Conservation (phyloP, 2,329 filamentous ascomycete species). For the Xylaria sp. region DNA sequence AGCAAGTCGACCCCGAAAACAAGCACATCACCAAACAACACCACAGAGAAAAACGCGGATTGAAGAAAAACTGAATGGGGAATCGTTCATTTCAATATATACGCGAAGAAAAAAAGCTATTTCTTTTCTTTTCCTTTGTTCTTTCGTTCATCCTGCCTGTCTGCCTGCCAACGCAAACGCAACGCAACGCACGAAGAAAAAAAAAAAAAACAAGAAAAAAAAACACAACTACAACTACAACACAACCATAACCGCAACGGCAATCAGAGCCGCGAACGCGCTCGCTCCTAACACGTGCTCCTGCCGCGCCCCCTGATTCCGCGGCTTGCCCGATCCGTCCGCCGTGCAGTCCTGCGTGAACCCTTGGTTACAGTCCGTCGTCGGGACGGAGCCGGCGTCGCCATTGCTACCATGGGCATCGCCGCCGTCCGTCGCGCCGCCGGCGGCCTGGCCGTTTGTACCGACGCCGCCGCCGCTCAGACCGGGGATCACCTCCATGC, state of each 20-base stretch:
- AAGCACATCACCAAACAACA: too few relatives aligned
- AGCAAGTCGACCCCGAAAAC: too few relatives aligned
- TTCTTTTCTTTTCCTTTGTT: too few relatives aligned
- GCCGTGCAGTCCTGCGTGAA: slow-evolving; percentile 29
- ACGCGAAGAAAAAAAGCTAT: too few relatives aligned
- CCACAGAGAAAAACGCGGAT: too few relatives aligned
- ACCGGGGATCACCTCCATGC: slow-evolving; percentile 28
- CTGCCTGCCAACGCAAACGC: too few relatives aligned
- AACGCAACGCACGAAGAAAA: too few relatives aligned
- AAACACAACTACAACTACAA: slow-evolving; percentile 20
- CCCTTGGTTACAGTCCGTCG: slow-evolving; percentile 23
- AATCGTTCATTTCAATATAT: too few relatives aligned
- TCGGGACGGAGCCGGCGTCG: not conserved
- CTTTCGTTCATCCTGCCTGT: too few relatives aligned
- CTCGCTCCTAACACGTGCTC: slow-evolving; percentile 30
- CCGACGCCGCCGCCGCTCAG: slow-evolving; percentile 31
- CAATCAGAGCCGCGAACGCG: slow-evolving; percentile 31
- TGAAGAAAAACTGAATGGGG: too few relatives aligned
- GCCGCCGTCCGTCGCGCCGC: slow-evolving; percentile 11
- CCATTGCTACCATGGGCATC: slow-evolving; percentile 9
- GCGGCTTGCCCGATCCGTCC: slow-evolving; percentile 2
- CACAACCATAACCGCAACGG: slow-evolving; percentile 30
- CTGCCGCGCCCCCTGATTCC: slow-evolving; percentile 26
- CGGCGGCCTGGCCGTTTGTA: slow-evolving; percentile 31
- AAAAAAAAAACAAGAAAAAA: too few relatives aligned